A percentile compares a stretch with the other conserved stretches of the same genome.
These are phyloP conservation scores for Parmales sp. DNA, from an alignment of 108 stramenopile species.

Conservation along the genomic window DNA sequence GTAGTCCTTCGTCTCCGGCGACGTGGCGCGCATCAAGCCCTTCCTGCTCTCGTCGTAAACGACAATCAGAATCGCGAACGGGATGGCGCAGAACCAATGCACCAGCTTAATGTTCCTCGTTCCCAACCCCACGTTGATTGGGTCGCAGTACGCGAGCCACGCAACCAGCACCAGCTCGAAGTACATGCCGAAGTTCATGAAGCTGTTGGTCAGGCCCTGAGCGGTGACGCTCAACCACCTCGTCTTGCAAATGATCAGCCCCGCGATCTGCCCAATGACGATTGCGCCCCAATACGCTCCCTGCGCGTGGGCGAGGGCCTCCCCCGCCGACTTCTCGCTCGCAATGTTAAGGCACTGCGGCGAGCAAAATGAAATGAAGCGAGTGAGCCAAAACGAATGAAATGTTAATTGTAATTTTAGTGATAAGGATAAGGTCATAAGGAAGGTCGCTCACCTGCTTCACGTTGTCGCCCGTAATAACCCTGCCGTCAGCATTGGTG, in stretches of 20 bases:
- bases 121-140: conserved; percentile 24
- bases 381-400: no score
- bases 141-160: conserved; percentile 30
- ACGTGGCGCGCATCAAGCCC: conserved; percentile 34
- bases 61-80: conserved; percentile 24
- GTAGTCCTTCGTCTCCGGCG: conserved; percentile 23
- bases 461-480: background rate
- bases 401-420: no score
- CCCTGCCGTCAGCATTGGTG: background rate
- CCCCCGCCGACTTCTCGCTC: conserved; percentile 16
- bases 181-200: conserved; percentile 39
- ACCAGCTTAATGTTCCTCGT: conserved; percentile 25
- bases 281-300: conserved; percentile 32
- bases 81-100: conserved; percentile 37
- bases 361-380: background rate
- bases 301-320: conserved; percentile 29
- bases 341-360: conserved; percentile 28
- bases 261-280: conserved; percentile 37
- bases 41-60: conserved; percentile 37
- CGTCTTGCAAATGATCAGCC: conserved; percentile 34
- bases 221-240: conserved; percentile 29
- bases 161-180: conserved; percentile 32
- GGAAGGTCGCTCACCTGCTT: background rate
- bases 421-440: background rate
- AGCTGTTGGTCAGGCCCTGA: conserved; percentile 33